Conservation (phyloP, 805 yeast species). For the Metschnikowia colocasiae region DNA sequence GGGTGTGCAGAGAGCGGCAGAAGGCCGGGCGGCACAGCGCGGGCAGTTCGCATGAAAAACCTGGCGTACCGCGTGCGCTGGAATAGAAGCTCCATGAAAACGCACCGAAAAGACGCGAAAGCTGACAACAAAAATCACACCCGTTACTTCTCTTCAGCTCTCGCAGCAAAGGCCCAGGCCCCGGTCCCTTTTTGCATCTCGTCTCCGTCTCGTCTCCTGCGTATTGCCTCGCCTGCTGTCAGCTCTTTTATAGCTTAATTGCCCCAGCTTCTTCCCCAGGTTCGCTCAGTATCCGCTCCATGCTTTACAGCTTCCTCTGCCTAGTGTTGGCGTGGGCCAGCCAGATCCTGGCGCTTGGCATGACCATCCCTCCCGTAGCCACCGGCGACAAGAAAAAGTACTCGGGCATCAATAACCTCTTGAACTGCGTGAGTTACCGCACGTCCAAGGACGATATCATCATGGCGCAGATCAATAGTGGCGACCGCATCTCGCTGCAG, state of each 20-base stretch:
- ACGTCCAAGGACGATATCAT: constrained; percentile 37
- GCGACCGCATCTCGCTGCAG: constrained; percentile 33
- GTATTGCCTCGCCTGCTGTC: no score
- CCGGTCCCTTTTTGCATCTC: background rate
- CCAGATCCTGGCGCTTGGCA: constrained; percentile 26
- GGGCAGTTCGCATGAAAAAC: background rate
- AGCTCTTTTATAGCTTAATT: no score
- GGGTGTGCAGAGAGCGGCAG: no score
- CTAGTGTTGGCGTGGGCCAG: constrained; percentile 4
- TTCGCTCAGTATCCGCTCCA: no score
- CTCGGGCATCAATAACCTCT: constrained; percentile 29
- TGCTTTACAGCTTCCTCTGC: no score
- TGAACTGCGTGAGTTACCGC: constrained; percentile 35
- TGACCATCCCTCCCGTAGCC: constrained; percentile 32
- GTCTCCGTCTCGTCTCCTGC: no score
- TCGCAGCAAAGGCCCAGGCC: background rate
- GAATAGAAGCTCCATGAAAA: background rate
- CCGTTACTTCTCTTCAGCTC: background rate
- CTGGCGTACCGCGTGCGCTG: background rate
- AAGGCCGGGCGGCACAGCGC: no score
- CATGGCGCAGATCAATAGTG: constrained; percentile 29
- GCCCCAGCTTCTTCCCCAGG: no score
- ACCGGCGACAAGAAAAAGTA: constrained; percentile 28
- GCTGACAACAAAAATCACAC: background rate
- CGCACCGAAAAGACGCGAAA: constrained; percentile 1